phyloP scores from a whole-genome alignment of 2,329 filamentous ascomycete genomes.

The Helotiales sp. region DNA sequence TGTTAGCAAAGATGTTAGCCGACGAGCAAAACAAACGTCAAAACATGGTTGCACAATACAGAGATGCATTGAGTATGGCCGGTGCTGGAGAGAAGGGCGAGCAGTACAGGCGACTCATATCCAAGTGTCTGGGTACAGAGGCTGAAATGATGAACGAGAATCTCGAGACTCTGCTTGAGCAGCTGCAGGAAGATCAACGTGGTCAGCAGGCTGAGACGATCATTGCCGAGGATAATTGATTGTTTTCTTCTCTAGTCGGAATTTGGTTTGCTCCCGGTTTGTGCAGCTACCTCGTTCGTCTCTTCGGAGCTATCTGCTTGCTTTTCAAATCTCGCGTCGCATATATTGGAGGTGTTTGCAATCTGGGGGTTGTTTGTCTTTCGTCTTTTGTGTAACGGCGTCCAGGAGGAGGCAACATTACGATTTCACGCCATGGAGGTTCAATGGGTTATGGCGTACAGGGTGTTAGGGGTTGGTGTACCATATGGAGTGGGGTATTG shows the following conservation, averaged over 20 bases:
- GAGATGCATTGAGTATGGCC: constrained; percentile 65
- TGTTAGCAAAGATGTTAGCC: constrained; percentile 57
- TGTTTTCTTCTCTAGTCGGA: neutral
- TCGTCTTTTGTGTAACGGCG: too few relatives aligned
- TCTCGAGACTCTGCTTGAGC: constrained; percentile 28
- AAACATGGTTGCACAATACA: constrained; percentile 65
- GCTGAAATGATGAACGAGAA: constrained; percentile 46
- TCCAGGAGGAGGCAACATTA: neutral
- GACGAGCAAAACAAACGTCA: constrained; percentile 52
- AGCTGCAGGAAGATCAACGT: constrained; percentile 26
- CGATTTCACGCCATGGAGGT: neutral
- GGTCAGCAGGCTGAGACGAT: constrained; percentile 11
- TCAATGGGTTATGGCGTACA: neutral
- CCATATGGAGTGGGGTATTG: neutral
- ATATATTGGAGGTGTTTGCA: neutral
- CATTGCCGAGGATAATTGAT: neutral
- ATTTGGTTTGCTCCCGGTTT: neutral
- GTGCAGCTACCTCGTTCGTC: neutral
- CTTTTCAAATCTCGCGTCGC: neutral
- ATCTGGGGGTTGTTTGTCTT: too few relatives aligned
- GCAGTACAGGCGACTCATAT: constrained; percentile 56
- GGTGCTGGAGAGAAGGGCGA: constrained; percentile 73
- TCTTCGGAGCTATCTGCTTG: neutral
- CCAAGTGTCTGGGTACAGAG: constrained; percentile 38
- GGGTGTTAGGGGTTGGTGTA: neutral